phyloP scores from a whole-genome alignment of 768 basidiomycete species.

The Dentipellis sp. region DNA sequence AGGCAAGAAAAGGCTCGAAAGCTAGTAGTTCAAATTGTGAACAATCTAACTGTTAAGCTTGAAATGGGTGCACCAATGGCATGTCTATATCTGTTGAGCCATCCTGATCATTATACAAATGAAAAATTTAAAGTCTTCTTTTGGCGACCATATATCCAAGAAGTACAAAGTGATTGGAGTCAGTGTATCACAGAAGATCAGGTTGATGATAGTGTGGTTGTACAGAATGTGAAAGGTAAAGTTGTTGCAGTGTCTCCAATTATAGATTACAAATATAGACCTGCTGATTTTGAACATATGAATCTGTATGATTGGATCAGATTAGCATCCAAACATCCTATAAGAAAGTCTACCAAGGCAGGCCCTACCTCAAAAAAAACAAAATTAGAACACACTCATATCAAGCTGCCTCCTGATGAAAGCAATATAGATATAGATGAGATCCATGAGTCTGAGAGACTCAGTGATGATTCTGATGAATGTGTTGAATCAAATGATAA shows the following conservation, averaged over 20 bases:
- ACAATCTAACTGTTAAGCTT: conserved; percentile 24
- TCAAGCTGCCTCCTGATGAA: background rate
- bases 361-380: background rate
- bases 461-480: background rate
- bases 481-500: background rate
- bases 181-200: background rate
- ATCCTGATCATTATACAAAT: conserved; percentile 31
- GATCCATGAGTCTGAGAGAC: background rate
- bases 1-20: conserved; percentile 17
- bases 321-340: background rate
- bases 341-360: no score
- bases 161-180: conserved; percentile 15
- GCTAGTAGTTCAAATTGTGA: conserved; percentile 28
- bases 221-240: conserved; percentile 8
- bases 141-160: conserved; percentile 24
- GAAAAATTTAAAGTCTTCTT: conserved; percentile 25
- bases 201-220: conserved; percentile 8
- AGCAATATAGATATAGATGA: background rate
- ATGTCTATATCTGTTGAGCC: conserved; percentile 23
- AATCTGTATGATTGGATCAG: conserved; percentile 21
- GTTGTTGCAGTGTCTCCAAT: conserved; percentile 17
- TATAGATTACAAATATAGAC: conserved; percentile 25
- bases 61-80: conserved; percentile 31
- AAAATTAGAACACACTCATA: background rate
- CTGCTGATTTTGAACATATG: conserved; percentile 11